A percentile compares a stretch with the other conserved stretches of the same genome.
Conservation (phyloP, 1,284 basidiomycete genomes). For the Ustilago shanxiensis region DNA sequence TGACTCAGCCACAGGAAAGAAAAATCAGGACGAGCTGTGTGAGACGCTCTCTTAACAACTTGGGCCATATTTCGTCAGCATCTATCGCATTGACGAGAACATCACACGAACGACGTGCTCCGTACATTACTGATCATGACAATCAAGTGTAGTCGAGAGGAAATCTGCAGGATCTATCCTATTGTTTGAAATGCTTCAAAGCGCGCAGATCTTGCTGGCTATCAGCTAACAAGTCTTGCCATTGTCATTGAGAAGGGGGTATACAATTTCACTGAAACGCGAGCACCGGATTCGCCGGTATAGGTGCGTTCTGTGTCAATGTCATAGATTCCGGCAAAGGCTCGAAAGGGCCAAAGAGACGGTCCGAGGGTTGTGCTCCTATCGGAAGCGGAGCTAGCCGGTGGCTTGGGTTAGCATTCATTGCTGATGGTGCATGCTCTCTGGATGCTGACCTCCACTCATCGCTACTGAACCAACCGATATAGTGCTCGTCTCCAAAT, state of each 20-base stretch:
- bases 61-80: too few relatives aligned
- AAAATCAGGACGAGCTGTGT: too few relatives aligned
- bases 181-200: too few relatives aligned
- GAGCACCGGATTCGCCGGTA: neutral
- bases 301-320: too few relatives aligned
- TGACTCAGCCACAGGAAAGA: slow-evolving; percentile 27
- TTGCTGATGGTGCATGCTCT: neutral
- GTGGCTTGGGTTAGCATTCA: neutral
- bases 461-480: slow-evolving; percentile 59
- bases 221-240: too few relatives aligned
- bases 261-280: neutral
- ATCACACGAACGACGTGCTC: too few relatives aligned
- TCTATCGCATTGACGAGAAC: too few relatives aligned
- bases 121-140: too few relatives aligned
- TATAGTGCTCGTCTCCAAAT: slow-evolving; percentile 68
- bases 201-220: too few relatives aligned
- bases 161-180: too few relatives aligned
- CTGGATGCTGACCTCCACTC: slow-evolving; percentile 43
- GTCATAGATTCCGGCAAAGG: too few relatives aligned
- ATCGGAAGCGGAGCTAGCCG: neutral
- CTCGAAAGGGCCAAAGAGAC: neutral
- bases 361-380: neutral
- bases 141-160: too few relatives aligned
- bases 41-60: neutral
- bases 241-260: neutral